phyloP scores from a whole-genome alignment of 352 stramenopile genomes.

The Stramenopiles sp. region DNA sequence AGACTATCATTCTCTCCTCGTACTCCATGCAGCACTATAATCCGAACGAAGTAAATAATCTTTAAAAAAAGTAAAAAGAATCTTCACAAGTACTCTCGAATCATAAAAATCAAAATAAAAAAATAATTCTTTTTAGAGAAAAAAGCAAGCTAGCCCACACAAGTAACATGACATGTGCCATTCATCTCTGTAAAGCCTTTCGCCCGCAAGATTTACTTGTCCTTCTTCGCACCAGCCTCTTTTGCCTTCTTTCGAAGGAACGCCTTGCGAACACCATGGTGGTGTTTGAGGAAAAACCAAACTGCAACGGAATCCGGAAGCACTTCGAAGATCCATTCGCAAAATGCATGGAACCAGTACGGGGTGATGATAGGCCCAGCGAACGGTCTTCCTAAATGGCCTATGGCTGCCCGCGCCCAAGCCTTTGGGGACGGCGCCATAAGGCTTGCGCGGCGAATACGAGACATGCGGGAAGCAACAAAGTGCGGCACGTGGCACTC shows the following conservation, averaged over 20 bases:
- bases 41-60: too few species aligned
- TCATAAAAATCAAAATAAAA: too few species aligned
- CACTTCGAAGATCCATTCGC: not conserved
- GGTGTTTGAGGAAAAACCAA: not conserved
- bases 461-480: not conserved
- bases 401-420: not conserved
- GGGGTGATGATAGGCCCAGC: not conserved
- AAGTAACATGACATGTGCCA: too few species aligned
- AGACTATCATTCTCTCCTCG: too few species aligned
- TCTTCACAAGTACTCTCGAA: too few species aligned
- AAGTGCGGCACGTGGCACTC: not conserved
- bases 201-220: too few species aligned
- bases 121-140: too few species aligned
- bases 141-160: too few species aligned
- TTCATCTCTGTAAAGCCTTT: too few species aligned
- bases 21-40: too few species aligned
- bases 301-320: not conserved
- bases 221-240: too few species aligned
- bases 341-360: constrained; percentile 4
- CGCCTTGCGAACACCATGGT: not conserved
- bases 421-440: not conserved
- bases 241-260: not conserved
- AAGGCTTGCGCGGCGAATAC: not conserved
- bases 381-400: not conserved
- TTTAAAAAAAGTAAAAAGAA: too few species aligned